Evolutionary conservation across 495 filamentous ascomycete genomes (phyloP), one percentile per base, ranked within the genome.

Genomic region (Neurospora terricola): DNA sequence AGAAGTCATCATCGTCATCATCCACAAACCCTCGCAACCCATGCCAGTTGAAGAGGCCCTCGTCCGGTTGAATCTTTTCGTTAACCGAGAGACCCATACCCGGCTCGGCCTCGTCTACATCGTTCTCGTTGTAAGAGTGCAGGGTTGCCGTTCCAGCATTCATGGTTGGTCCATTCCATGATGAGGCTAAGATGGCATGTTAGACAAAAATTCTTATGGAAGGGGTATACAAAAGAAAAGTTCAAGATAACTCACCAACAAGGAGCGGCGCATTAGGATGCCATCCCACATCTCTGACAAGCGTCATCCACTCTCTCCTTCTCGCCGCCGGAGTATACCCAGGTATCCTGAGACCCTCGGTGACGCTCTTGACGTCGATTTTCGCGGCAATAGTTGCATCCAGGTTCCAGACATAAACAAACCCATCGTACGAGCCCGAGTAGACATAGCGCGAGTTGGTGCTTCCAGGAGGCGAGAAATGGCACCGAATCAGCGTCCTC

Each of bases 371-470:
- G 3, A 97, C 94, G 78, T 98, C 90, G 43, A 99, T 89, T 62
- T 88, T 90, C 3, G 86, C 89, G 0, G 93, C 93, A n/a, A 93
- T 76, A 1, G 95, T 98, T 38, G 93, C 94, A 78, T 99, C 96
- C 81, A 98, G 82, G 74, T 99, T 99, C 85, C 93, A 99, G 69
- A 99, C 88, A 73, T 93, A 94, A 2, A 97, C 92, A 69, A 89
- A 90, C 45, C 96, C 96, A 77, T 98, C 93, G 70, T 91, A 88
- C 76, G 91, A 94, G 3, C 96, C 96, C 23, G 89, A 91, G 81
- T 97, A 99, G 23, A 99, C 93, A 78, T 98, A 99, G 77, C 93
- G 88, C 21, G 93, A 94, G 78, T 97, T 91, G 18, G 94, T 95
- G 81, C 93, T 96, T 14, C 86, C 89, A 0, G 93, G 91, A 9